These are phyloP conservation scores for Cercospora citrullina DNA, from an alignment of 2,329 filamentous ascomycete species.

Conservation along the genomic window DNA sequence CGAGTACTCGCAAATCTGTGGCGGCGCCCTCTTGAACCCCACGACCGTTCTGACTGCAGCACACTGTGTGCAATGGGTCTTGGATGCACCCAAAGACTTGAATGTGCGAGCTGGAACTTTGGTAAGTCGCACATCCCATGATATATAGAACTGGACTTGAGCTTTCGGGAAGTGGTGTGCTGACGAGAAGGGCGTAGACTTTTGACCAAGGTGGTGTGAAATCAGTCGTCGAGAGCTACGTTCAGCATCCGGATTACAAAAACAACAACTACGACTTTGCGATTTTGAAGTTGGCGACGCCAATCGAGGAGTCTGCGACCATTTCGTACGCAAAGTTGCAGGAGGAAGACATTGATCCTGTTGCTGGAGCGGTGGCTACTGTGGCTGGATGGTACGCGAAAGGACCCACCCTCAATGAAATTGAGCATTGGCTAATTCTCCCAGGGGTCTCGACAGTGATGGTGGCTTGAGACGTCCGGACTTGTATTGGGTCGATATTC, in stretches of 20 bases:
- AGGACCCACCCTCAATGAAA: too few relatives aligned
- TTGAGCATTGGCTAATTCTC: too few relatives aligned
- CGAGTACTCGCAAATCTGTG: background rate
- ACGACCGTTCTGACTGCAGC: background rate
- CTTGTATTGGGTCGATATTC: background rate
- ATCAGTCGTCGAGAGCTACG: background rate
- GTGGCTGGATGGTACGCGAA: background rate
- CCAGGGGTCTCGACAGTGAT: background rate
- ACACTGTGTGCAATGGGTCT: background rate
- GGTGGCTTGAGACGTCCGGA: background rate
- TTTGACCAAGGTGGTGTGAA: background rate
- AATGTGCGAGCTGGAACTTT: background rate
- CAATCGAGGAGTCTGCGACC: background rate
- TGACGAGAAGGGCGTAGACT: background rate
- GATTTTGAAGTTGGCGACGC: background rate
- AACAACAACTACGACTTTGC: background rate
- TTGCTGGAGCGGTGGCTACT: background rate
- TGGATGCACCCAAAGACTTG: background rate
- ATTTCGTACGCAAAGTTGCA: background rate
- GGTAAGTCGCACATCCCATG: background rate
- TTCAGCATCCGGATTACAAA: background rate
- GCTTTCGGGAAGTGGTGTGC: background rate
- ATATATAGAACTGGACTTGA: background rate
- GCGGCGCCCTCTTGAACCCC: background rate
- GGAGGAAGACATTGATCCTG: background rate